Evolutionary conservation across 202 grass and related monocot genomes (phyloP).

Genomic region (Schoenoplectus triqueter): DNA sequence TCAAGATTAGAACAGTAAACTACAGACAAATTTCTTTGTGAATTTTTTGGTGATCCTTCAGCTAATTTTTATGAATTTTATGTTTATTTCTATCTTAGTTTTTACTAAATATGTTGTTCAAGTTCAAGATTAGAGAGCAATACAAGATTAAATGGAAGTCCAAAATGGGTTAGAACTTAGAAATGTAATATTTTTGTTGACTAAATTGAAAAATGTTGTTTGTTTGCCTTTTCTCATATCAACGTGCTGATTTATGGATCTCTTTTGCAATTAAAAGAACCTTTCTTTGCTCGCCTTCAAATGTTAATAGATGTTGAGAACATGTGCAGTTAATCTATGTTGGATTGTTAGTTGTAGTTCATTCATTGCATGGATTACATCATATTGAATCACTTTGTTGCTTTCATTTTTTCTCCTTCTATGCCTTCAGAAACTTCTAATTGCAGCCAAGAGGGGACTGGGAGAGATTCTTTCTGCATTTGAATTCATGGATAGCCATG

Average conservation of each 20-base stretch:
- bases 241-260: background rate
- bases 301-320: slow-evolving; percentile 1
- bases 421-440: slow-evolving; percentile 76
- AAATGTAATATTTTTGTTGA: background rate
- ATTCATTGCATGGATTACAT: background rate
- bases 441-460: slow-evolving; percentile 77
- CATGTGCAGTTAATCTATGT: background rate
- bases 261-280: background rate
- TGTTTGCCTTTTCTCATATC: slow-evolving; percentile 15
- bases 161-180: background rate
- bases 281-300: background rate
- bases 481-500: slow-evolving; percentile 95
- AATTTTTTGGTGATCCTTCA: slow-evolving; percentile 1
- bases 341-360: slow-evolving; percentile 5
- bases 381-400: slow-evolving; percentile 3
- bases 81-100: slow-evolving; percentile 8
- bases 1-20: background rate
- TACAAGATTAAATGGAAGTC: slow-evolving; percentile 14
- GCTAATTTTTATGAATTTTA: background rate
- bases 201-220: background rate
- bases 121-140: slow-evolving; percentile 3
- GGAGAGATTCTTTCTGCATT: slow-evolving; percentile 95
- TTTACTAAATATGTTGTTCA: background rate
- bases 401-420: slow-evolving; percentile 36
- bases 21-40: background rate